A percentile compares a stretch with the other conserved stretches of the same genome.
Conservation (phyloP, 768 basidiomycete genomes). For the Asterophora lycoperdoides region DNA sequence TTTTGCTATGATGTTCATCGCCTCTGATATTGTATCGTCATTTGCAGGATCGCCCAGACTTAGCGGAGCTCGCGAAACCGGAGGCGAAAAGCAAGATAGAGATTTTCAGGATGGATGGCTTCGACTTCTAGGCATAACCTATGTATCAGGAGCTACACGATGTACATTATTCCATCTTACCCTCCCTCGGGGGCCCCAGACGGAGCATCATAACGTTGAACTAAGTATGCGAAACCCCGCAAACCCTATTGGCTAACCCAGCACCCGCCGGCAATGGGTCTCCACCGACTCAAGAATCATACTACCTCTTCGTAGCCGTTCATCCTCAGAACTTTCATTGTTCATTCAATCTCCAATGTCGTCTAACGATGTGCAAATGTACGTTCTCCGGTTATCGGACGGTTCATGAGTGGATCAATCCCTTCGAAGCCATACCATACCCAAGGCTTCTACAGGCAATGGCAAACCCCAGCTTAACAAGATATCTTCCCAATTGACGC, state of each 20-base stretch:
- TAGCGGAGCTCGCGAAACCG: constrained; percentile 70
- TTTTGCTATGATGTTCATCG: not conserved
- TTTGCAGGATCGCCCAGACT: constrained; percentile 68
- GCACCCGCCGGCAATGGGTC: constrained; percentile 1
- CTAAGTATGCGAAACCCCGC: constrained; percentile 1
- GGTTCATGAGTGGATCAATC: constrained; percentile 1
- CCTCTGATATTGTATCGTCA: constrained; percentile 4
- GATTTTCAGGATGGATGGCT: constrained; percentile 76
- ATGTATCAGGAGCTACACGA: constrained; percentile 8
- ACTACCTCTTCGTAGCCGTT: too few relatives aligned
- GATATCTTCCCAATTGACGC: constrained; percentile 68
- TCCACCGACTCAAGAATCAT: too few relatives aligned
- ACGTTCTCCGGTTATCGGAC: not conserved
- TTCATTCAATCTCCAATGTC: too few relatives aligned
- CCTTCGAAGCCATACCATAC: constrained; percentile 35
- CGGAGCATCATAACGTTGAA: too few relatives aligned
- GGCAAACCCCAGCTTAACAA: constrained; percentile 57
- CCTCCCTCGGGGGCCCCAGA: too few relatives aligned
- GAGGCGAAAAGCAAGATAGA: constrained; percentile 61
- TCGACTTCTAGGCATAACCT: constrained; percentile 66
- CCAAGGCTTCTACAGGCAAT: constrained; percentile 27
- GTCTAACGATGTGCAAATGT: constrained; percentile 44
- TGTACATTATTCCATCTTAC: not conserved
- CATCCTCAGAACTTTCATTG: too few relatives aligned
- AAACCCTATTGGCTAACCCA: constrained; percentile 21